Base-by-base conservation (phyloP, 2,329 filamentous ascomycete species). In the Fusarium verticillioides region DNA sequence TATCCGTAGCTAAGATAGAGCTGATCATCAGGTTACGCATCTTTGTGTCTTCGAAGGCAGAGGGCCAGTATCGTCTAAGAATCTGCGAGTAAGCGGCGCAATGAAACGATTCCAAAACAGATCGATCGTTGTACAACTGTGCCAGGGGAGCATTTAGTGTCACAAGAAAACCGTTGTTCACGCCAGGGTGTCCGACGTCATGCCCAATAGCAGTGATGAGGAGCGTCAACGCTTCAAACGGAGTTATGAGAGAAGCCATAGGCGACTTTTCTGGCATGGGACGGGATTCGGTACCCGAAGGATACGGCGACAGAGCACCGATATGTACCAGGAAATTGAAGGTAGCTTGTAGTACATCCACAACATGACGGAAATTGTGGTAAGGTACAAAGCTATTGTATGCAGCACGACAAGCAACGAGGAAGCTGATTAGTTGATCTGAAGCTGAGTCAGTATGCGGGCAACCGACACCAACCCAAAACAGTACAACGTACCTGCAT, bases 51-150 rank as follows among this genome's bases (percentile, higher is more conserved):
- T 92, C 88, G 75, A 97, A 97, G 5, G 92, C 93, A 7, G 89
- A 86, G 0, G 95, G 94, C 96, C 96, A 99, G 81, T 98, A 92
- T 54, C 95, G 90, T 56, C 96, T 92, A 46, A 99, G 88, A 43
- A 99, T 97, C 79, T 98, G 96, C 0, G 95, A 98, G 79, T 96
- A 99, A 5, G 96, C 96, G 2, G 96, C 96, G 79, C 96, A 98
- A 81, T 99, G 96, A 78, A 98, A 99, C 1, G 96, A 97, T 83
- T 99, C 96, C 42, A 99, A 87, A 21, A 99, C 96, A 2, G 96
- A 98, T 63, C 94, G 93, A 81, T 99, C 96, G 79, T 98, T 98
- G 85, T 98, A 99, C 19, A 98, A 87, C 81, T 98, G 95, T 18
- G 96, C 96, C 34, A 99, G 86, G 4, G 96, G 96, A 23, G 96